Conservation (phyloP, 768 basidiomycete genomes). For the Boletus tylopilopsis region DNA sequence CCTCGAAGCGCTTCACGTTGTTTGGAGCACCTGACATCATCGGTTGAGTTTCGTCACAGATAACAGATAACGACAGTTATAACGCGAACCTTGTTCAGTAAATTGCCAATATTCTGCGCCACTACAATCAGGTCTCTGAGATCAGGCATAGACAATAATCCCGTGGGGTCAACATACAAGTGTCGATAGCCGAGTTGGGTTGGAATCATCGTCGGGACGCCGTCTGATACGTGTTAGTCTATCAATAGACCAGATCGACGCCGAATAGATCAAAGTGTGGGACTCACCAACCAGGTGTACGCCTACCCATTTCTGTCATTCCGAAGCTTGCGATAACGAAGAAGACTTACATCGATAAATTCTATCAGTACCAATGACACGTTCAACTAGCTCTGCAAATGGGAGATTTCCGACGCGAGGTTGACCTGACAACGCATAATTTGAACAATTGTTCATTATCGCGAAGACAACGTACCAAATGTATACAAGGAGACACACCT, state of each 20-base stretch:
- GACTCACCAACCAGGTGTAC: conserved; percentile 43
- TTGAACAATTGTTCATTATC: neutral
- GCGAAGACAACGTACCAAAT: conserved; percentile 34
- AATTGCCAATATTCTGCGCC: conserved; percentile 48
- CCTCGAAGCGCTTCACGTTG: conserved; percentile 40
- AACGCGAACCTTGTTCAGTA: conserved; percentile 36
- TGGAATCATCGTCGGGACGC: conserved; percentile 50
- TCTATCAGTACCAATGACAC: conserved; percentile 32
- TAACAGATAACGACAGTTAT: neutral
- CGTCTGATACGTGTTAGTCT: conserved; percentile 33
- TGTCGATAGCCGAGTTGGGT: conserved; percentile 45
- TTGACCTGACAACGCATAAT: conserved; percentile 38
- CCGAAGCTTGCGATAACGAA: neutral
- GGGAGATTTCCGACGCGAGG: conserved; percentile 43
- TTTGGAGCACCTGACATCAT: conserved; percentile 24
- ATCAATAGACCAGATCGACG: neutral
- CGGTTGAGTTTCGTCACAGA: conserved; percentile 1
- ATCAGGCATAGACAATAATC: conserved; percentile 14
- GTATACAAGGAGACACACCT: conserved; percentile 36
- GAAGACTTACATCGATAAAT: conserved; percentile 39
- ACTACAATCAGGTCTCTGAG: conserved; percentile 14
- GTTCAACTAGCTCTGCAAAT: conserved; percentile 41
- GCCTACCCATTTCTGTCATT: conserved; percentile 22
- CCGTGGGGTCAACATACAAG: conserved; percentile 28
- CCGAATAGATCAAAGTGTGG: neutral